Evolutionary conservation across 352 stramenopile genomes (phyloP), one percentile per base, ranked within the genome.

Genomic region (Phytophthora sansomeana): DNA sequence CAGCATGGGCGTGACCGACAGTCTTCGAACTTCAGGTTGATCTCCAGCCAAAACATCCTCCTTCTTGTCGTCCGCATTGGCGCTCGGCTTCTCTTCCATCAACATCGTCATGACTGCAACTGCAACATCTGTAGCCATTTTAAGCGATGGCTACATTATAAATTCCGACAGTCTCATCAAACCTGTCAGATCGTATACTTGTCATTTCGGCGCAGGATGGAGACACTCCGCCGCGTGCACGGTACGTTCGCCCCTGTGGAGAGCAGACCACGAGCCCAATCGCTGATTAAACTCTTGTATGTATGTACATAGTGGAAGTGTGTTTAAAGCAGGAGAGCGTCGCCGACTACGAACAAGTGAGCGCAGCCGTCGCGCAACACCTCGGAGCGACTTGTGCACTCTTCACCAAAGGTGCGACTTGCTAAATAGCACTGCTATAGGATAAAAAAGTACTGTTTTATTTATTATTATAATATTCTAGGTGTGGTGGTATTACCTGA

Each of bases 251-350:
- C 28, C 49, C 8, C 13, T 11, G 9, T 46, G 7, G 51, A 26
- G 24, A 4, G 6, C 16, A 30, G 9, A 3, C 9, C 26, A 9
- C 8, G 29, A 14, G 3, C 13, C 5, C 19, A 32, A 13, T 30
- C 11, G 19, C 43, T 52, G 28, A 55, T 17, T 21, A 5, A 30
- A 24, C 3, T 8, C 26, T 13, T 9, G 13, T 59, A 26, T 9
- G 13, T 59, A 26, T 52, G 21, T 46, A 11, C 9, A 14, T 56
- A 92, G 84, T 92, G 47, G 84, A 92, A 59, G 78, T 87, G 24
- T 73, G 67, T 36, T 33, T 92, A 24, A 77, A 75, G 44, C 55
- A 67, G n/a, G 72, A 84, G 43, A 92, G 82, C 58, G 66, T 76
- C 35, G 81, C 64, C 4, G 69, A 68, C 16, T 88, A 73, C 19